Percentiles rank a stretch among this genome's conserved stretches.
These are phyloP conservation scores for Camptophora hylomeconis DNA, from an alignment of 2,329 filamentous ascomycete genomes.

Conservation along the genomic window DNA sequence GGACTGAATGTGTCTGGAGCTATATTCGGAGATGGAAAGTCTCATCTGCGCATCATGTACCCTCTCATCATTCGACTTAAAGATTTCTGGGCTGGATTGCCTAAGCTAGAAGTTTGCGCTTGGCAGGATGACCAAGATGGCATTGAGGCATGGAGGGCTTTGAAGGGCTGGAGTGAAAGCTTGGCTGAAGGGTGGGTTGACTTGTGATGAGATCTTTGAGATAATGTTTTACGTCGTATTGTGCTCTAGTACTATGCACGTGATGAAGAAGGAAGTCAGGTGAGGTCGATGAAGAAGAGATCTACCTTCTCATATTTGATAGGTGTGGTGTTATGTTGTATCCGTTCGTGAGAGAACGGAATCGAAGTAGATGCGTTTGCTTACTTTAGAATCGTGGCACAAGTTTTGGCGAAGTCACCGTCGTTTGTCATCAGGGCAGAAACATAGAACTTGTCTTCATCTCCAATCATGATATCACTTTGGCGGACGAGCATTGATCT, in stretches of 20 bases:
- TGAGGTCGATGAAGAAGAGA: too few species aligned
- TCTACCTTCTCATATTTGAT: background rate
- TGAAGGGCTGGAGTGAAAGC: slow-evolving; percentile 10
- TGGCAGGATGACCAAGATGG: slow-evolving; percentile 15
- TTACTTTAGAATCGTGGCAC: too few species aligned
- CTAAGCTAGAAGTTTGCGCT: slow-evolving; percentile 11
- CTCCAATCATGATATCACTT: too few species aligned
- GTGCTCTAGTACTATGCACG: background rate
- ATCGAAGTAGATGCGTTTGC: too few species aligned
- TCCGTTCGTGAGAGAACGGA: too few species aligned
- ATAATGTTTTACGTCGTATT: too few species aligned
- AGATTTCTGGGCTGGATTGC: slow-evolving; percentile 30
- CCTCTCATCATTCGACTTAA: slow-evolving; percentile 58
- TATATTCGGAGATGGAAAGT: slow-evolving; percentile 31
- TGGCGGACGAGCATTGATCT: too few species aligned
- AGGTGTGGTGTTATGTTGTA: too few species aligned
- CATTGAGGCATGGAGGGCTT: slow-evolving; percentile 8
- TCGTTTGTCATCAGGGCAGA: too few species aligned
- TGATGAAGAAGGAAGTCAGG: slow-evolving; percentile 2
- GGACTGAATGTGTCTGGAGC: background rate
- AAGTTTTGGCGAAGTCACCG: too few species aligned
- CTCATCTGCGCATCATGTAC: slow-evolving; percentile 70
- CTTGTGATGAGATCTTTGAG: too few species aligned
- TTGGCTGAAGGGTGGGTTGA: slow-evolving; percentile 13
- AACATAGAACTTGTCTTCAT: too few species aligned